Conservation (phyloP, 2,329 filamentous ascomycete genomes). For the Leptosphaerulina australis region DNA sequence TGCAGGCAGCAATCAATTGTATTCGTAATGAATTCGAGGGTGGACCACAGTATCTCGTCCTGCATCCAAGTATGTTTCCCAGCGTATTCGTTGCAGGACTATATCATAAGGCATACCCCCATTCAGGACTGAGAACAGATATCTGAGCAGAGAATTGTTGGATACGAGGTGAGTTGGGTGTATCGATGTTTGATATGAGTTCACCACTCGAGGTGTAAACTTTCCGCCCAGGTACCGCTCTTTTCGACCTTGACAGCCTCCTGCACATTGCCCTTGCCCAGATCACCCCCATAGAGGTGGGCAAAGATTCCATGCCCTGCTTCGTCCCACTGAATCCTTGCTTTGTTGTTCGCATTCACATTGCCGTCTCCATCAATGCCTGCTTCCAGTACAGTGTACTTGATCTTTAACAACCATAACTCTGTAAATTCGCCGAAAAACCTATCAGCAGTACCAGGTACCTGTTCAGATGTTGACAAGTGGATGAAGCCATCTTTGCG, state of each 20-base stretch:
- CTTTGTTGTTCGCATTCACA: conserved; percentile 32
- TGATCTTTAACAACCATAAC: conserved; percentile 62
- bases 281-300: conserved; percentile 63
- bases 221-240: conserved; percentile 56
- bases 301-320: conserved; percentile 58
- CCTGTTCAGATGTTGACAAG: conserved; percentile 62
- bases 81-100: no score
- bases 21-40: no score
- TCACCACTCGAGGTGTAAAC: conserved; percentile 44
- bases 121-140: no score
- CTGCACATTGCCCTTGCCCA: conserved; percentile 61
- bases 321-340: conserved; percentile 61
- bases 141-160: no score
- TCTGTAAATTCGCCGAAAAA: conserved; percentile 43
- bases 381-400: conserved; percentile 51
- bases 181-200: no score
- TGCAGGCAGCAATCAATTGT: no score
- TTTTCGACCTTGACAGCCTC: conserved; percentile 56
- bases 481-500: conserved; percentile 67
- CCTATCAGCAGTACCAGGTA: conserved; percentile 41
- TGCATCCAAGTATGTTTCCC: no score
- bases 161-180: no score
- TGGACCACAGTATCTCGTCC: no score
- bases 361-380: conserved; percentile 35
- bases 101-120: no score